These are phyloP conservation scores for Nannochloris sp. DNA, from an alignment of 139 green algal species.

Conservation along the genomic window DNA sequence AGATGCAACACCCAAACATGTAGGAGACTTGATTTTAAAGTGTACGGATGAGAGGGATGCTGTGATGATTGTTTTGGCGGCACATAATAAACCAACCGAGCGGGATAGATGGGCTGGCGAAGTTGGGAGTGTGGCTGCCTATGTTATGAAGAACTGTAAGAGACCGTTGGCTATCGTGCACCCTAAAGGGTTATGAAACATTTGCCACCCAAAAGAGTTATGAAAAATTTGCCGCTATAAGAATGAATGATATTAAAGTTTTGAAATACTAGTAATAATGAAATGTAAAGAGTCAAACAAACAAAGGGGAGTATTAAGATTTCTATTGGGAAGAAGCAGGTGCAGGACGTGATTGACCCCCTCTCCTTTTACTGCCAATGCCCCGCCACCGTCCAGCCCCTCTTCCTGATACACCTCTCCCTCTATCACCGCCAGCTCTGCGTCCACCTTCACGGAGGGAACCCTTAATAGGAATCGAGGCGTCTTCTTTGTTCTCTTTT, in stretches of 20 bases:
- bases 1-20: background rate
- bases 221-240: too few relatives aligned
- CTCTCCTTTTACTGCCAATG: background rate
- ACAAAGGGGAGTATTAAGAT: too few relatives aligned
- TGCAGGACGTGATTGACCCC: too few relatives aligned
- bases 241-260: too few relatives aligned
- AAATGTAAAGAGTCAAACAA: too few relatives aligned
- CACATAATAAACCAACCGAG: conserved; percentile 22
- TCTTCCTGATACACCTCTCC: background rate
- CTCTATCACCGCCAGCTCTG: background rate
- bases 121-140: conserved; percentile 14
- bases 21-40: conserved; percentile 1
- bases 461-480: background rate
- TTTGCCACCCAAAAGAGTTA: too few relatives aligned
- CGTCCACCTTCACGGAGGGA: background rate
- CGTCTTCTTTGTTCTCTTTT: background rate
- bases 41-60: conserved; percentile 2
- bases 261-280: too few relatives aligned
- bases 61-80: conserved; percentile 7
- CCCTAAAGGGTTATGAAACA: too few relatives aligned
- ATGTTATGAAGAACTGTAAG: conserved; percentile 12
- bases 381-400: background rate
- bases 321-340: too few relatives aligned
- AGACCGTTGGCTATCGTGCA: conserved; percentile 11
- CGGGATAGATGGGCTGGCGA: background rate